phyloP scores from a whole-genome alignment of 805 yeast species.

The Candida anglica region DNA sequence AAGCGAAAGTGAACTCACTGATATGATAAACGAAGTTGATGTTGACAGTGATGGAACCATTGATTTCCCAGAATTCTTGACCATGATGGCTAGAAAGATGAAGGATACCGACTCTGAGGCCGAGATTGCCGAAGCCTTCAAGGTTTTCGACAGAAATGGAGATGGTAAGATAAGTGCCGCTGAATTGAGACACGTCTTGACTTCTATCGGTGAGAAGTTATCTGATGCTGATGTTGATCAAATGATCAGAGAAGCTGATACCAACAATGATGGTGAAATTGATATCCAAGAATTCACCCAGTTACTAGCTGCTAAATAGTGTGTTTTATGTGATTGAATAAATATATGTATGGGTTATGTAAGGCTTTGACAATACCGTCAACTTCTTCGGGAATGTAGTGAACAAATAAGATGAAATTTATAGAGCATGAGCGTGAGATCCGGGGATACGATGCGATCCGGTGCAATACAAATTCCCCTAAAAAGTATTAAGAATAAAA shows the following conservation, averaged over 20 bases:
- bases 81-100: constrained; percentile 59
- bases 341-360: neutral
- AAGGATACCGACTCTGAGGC: constrained; percentile 97
- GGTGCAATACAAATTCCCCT: neutral
- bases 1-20: constrained; percentile 91
- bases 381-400: too few relatives aligned
- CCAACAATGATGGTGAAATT: constrained; percentile 95
- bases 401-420: neutral
- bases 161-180: constrained; percentile 97
- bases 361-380: too few relatives aligned
- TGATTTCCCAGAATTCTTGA: constrained; percentile 46
- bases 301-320: constrained; percentile 70
- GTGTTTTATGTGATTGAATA: neutral
- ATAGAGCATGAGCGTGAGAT: neutral
- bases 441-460: too few relatives aligned
- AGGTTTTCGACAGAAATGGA: constrained; percentile 94
- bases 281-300: constrained; percentile 96
- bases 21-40: constrained; percentile 96
- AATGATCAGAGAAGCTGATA: constrained; percentile 94
- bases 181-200: constrained; percentile 93
- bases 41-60: constrained; percentile 83
- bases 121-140: constrained; percentile 95
- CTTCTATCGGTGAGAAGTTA: constrained; percentile 95
- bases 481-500: neutral
- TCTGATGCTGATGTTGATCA: constrained; percentile 96